A percentile compares a stretch with the other conserved stretches of the same genome.
Evolutionary conservation across 1,284 basidiomycete genomes (phyloP).

Genomic region (Fomitopsis pinicola): DNA sequence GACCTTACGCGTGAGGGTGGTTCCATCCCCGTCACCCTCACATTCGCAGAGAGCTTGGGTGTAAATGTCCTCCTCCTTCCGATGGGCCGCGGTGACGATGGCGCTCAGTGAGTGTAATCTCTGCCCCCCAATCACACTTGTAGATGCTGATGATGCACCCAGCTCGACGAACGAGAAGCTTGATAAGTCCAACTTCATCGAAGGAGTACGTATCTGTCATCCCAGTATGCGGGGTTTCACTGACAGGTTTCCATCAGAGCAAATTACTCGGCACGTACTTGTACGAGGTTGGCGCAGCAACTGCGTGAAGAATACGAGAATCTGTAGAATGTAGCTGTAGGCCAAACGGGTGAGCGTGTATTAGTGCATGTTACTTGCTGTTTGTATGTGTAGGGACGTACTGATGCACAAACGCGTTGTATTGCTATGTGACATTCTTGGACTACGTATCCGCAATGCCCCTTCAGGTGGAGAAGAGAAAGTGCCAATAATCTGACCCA

Average conservation of each 20-base stretch:
- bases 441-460: too few species aligned
- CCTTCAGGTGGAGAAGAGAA: too few species aligned
- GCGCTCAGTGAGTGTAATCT: slow-evolving; percentile 68
- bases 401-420: neutral
- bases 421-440: neutral
- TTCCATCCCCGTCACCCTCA: slow-evolving; percentile 94
- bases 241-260: slow-evolving; percentile 36
- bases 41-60: slow-evolving; percentile 86
- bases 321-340: neutral
- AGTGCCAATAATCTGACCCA: too few species aligned
- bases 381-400: neutral
- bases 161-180: slow-evolving; percentile 97
- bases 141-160: neutral
- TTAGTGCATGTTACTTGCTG: neutral
- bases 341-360: neutral
- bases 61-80: slow-evolving; percentile 85
- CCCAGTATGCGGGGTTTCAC: neutral
- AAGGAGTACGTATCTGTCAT: slow-evolving; percentile 54
- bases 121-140: neutral
- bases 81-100: slow-evolving; percentile 93
- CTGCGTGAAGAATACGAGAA: neutral
- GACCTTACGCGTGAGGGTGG: slow-evolving; percentile 68
- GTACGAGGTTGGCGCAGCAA: slow-evolving; percentile 63
- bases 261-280: slow-evolving; percentile 83
- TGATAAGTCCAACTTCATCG: slow-evolving; percentile 89